phyloP scores from a whole-genome alignment of 352 stramenopile species.

The Nothophytophthora sp. region DNA sequence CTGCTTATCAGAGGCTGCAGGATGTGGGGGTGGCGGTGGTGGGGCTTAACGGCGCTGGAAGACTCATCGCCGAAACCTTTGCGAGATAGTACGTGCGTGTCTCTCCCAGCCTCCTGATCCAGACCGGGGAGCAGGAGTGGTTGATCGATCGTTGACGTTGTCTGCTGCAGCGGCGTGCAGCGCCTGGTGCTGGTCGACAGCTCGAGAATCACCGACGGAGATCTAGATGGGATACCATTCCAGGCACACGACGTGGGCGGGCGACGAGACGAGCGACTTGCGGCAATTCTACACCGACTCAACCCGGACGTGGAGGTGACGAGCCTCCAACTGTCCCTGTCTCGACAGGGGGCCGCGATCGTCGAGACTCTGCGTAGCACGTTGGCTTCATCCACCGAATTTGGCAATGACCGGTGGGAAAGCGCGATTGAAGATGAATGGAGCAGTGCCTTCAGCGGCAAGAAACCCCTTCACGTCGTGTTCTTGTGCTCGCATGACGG shows the following conservation, averaged over 20 bases:
- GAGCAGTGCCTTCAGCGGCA: neutral
- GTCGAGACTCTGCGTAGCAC: neutral
- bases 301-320: slow-evolving; percentile 37
- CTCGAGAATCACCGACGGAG: slow-evolving; percentile 15
- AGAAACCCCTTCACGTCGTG: slow-evolving; percentile 19
- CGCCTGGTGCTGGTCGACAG: slow-evolving; percentile 36
- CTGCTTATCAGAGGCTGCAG: slow-evolving; percentile 26
- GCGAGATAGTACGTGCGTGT: slow-evolving; percentile 45
- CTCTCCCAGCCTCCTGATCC: neutral
- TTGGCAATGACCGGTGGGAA: neutral
- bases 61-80: slow-evolving; percentile 40
- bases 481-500: slow-evolving; percentile 32
- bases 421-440: slow-evolving; percentile 1
- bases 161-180: slow-evolving; percentile 35
- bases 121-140: neutral
- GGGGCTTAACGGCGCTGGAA: slow-evolving; percentile 44
- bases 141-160: neutral
- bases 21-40: slow-evolving; percentile 36
- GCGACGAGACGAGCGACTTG: slow-evolving; percentile 31
- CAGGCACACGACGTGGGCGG: slow-evolving; percentile 31
- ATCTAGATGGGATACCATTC: slow-evolving; percentile 44
- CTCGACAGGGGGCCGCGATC: neutral
- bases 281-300: slow-evolving; percentile 12
- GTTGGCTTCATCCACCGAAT: neutral
- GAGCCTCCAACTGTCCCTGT: slow-evolving; percentile 12